These are phyloP conservation scores for Globisporangium emineosum DNA, from an alignment of 352 stramenopile genomes.

Conservation along the genomic window DNA sequence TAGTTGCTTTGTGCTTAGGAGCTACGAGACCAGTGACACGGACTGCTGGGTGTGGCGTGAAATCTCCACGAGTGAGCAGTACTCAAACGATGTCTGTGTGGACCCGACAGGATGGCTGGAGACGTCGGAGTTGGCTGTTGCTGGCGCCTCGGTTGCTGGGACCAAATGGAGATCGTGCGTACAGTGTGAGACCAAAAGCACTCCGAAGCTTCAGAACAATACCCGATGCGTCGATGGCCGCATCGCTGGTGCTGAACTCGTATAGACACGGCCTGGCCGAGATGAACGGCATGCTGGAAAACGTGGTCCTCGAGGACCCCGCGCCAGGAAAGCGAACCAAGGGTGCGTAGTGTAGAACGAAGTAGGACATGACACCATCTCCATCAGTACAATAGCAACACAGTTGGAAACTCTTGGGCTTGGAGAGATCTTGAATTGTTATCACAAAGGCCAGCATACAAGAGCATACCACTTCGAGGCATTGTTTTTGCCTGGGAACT, in stretches of 20 bases:
- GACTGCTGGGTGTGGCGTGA: not conserved
- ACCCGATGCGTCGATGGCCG: constrained; percentile 21
- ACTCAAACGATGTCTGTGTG: not conserved
- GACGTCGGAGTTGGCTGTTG: not conserved
- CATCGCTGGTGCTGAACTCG: constrained; percentile 47
- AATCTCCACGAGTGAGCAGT: not conserved
- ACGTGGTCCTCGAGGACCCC: constrained; percentile 15
- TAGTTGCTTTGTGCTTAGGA: not conserved
- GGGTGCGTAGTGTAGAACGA: not conserved
- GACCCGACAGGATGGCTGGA: not conserved
- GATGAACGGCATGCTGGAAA: constrained; percentile 42
- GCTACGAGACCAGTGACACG: not conserved
- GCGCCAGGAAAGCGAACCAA: not conserved
- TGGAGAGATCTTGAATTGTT: too few species aligned
- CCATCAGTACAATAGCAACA: too few species aligned
- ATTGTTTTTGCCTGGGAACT: too few species aligned
- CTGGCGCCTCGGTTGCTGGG: not conserved
- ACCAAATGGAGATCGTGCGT: not conserved
- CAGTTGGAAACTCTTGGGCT: too few species aligned
- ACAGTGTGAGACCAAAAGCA: not conserved
- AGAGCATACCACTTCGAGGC: too few species aligned
- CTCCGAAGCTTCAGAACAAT: not conserved
- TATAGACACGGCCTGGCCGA: constrained; percentile 50
- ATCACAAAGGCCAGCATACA: too few species aligned
- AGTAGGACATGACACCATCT: not conserved